phyloP scores from a whole-genome alignment of 1,139 yeast genomes.

The Yamadazyma atlantica region DNA sequence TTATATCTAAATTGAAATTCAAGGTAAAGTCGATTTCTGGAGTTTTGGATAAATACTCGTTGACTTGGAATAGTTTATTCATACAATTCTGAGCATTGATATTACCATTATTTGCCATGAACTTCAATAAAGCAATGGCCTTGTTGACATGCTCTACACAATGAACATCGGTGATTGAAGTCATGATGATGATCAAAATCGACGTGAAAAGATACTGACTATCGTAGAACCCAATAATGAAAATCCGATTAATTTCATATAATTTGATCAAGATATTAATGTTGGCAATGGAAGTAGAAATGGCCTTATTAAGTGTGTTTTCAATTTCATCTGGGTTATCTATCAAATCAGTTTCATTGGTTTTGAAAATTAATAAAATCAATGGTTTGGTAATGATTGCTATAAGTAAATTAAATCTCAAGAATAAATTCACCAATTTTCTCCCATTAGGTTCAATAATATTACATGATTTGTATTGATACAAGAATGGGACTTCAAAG shows the following conservation, averaged over 20 bases:
- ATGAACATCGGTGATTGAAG: slow-evolving; percentile 30
- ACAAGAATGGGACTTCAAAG: slow-evolving; percentile 33
- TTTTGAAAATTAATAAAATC: slow-evolving; percentile 40
- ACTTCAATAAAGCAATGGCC: slow-evolving; percentile 35
- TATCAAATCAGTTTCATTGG: slow-evolving; percentile 23
- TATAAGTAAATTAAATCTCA: slow-evolving; percentile 49
- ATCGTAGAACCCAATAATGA: slow-evolving; percentile 53
- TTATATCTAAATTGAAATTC: slow-evolving; percentile 19
- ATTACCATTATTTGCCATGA: slow-evolving; percentile 43
- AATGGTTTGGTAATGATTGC: slow-evolving; percentile 48
- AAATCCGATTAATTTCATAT: slow-evolving; percentile 34
- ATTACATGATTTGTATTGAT: slow-evolving; percentile 22
- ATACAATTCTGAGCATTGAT: slow-evolving; percentile 38
- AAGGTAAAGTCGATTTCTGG: slow-evolving; percentile 22
- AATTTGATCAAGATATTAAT: slow-evolving; percentile 40
- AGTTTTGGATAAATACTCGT: slow-evolving; percentile 17
- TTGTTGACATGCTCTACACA: slow-evolving; percentile 26
- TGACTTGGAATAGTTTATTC: slow-evolving; percentile 22
- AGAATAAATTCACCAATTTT: slow-evolving; percentile 37
- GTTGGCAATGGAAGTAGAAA: slow-evolving; percentile 39
- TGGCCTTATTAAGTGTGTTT: slow-evolving; percentile 37
- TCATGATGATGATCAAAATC: slow-evolving; percentile 39
- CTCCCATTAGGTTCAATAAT: slow-evolving; percentile 24
- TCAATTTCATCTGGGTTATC: slow-evolving; percentile 29
- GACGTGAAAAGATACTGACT: slow-evolving; percentile 50